Conservation (phyloP, 805 yeast species). For the Candida yuanshanica region DNA sequence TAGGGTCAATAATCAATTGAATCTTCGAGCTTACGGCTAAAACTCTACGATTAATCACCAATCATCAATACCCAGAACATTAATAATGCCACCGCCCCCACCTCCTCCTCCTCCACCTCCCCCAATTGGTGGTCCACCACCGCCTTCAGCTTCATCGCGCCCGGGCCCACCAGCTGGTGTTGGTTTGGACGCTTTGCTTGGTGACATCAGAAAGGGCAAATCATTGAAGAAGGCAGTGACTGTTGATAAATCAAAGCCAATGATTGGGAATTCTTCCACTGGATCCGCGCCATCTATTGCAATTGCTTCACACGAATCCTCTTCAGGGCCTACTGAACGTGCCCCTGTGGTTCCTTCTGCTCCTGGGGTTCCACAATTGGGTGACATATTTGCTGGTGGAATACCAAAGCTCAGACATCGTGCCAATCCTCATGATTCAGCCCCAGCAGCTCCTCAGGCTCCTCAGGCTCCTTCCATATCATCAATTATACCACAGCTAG, state of each 20-base stretch:
- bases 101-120: constrained; percentile 64
- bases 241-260: constrained; percentile 61
- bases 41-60: background rate
- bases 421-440: constrained; percentile 3
- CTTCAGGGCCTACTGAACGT: constrained; percentile 9
- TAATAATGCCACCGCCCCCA: constrained; percentile 44
- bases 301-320: constrained; percentile 17
- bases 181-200: constrained; percentile 56
- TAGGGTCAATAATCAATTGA: background rate
- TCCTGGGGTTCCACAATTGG: constrained; percentile 18
- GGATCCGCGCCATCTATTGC: constrained; percentile 14
- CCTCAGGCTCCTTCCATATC: constrained; percentile 26
- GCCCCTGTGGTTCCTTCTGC: background rate
- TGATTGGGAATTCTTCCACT: constrained; percentile 25
- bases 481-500: constrained; percentile 5
- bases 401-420: constrained; percentile 21
- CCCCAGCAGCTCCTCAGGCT: constrained; percentile 11
- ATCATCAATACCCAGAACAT: background rate
- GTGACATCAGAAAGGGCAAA: constrained; percentile 74
- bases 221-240: constrained; percentile 58
- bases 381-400: constrained; percentile 22
- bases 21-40: background rate
- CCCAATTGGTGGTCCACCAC: constrained; percentile 38
- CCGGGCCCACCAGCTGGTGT: constrained; percentile 26
- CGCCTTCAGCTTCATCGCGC: constrained; percentile 40